Evolutionary conservation across 805 yeast genomes (phyloP).

Genomic region (Candida incommunis): DNA sequence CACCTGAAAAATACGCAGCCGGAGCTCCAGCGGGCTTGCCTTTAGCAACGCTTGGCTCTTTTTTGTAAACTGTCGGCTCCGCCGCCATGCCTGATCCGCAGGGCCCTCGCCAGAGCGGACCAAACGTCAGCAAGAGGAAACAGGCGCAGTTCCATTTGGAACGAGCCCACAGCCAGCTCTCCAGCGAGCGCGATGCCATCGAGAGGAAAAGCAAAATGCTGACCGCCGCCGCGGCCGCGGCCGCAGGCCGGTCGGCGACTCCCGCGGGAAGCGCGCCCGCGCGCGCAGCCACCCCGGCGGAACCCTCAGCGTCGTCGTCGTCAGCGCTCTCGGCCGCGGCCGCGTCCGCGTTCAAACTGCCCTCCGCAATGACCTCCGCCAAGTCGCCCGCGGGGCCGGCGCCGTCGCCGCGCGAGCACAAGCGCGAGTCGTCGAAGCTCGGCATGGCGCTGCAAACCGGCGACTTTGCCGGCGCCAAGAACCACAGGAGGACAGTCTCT

Average conservation of each 20-base stretch:
- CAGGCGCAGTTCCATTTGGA: not conserved
- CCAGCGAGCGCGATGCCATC: not conserved
- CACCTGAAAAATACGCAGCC: too few relatives aligned
- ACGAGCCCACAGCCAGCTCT: not conserved
- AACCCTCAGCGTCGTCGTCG: not conserved
- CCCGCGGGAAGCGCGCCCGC: not conserved
- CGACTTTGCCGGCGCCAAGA: not conserved
- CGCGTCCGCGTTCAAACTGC: not conserved
- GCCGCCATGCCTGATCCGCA: not conserved
- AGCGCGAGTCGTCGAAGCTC: not conserved
- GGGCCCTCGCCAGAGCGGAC: constrained; percentile 1
- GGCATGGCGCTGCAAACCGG: not conserved
- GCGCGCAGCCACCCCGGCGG: not conserved
- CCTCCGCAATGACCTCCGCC: not conserved
- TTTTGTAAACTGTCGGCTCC: too few relatives aligned
- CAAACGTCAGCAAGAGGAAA: not conserved
- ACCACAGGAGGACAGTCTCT: not conserved
- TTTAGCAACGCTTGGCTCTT: too few relatives aligned
- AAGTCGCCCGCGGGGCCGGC: not conserved
- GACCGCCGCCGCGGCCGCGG: not conserved
- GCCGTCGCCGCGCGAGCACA: not conserved
- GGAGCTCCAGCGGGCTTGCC: too few relatives aligned
- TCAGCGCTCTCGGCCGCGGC: not conserved
- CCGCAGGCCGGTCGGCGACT: not conserved
- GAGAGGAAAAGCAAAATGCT: not conserved